Conservation (phyloP, 2,329 filamentous ascomycete genomes). For the Pseudogymnoascus sp. region DNA sequence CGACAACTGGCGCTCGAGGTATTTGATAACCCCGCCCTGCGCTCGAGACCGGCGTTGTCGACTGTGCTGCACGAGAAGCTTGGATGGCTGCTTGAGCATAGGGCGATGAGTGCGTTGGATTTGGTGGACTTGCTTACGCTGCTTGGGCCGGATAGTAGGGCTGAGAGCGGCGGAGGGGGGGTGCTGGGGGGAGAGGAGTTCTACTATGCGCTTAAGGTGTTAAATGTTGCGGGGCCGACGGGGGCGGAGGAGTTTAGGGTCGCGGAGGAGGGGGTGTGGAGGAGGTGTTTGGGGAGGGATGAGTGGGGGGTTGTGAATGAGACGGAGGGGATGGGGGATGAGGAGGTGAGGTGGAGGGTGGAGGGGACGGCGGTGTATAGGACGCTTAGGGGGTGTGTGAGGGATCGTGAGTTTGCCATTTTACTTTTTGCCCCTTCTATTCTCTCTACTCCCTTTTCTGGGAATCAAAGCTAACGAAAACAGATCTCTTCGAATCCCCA, state of each 20-base stretch:
- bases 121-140: constrained; percentile 75
- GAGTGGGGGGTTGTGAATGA: constrained; percentile 77
- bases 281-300: constrained; percentile 73
- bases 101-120: constrained; percentile 57
- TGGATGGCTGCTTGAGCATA: constrained; percentile 60
- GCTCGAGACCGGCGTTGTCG: constrained; percentile 56
- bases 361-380: constrained; percentile 59
- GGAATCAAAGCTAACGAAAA: constrained; percentile 26
- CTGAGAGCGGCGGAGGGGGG: constrained; percentile 29
- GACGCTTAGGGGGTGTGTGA: constrained; percentile 56
- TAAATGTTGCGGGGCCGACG: constrained; percentile 38
- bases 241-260: constrained; percentile 50
- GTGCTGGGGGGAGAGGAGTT: constrained; percentile 55
- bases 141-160: constrained; percentile 40
- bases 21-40: constrained; percentile 40
- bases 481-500: constrained; percentile 34
- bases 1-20: constrained; percentile 65
- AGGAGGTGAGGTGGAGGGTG: constrained; percentile 54
- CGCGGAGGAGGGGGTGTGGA: constrained; percentile 66
- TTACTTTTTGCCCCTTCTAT: constrained; percentile 13
- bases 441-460: constrained; percentile 13
- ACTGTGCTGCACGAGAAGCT: constrained; percentile 65
- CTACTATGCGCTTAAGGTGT: constrained; percentile 42
- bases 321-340: constrained; percentile 65
- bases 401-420: constrained; percentile 48